Base-by-base conservation (phyloP, 2,329 filamentous ascomycete species). In the Phyllosticta paracitricarpa region DNA sequence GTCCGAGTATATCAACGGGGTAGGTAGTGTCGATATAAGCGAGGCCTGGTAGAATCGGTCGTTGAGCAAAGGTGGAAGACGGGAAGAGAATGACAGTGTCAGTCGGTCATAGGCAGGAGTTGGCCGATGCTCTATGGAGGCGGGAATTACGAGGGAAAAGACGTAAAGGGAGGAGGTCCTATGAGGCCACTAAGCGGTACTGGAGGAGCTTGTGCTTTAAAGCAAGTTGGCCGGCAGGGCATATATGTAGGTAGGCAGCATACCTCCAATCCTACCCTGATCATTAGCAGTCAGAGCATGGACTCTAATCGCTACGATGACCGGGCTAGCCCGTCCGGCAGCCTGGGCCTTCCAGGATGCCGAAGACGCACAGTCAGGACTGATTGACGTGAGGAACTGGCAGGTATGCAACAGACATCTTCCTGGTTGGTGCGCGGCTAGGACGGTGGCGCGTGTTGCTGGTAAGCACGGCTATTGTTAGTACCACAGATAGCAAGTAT, bases 301-400 rank as follows among this genome's bases (percentile, higher is more conserved):
- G 51, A 26, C 56, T 62, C 51, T 55, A 35, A 53, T 17, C 56
- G 57, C 55, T 58, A 56, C 56, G 56, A 62, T 58, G 51, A 62
- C 68, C 70, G 67, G 68, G 68, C 69, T 71, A 72, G 60, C 40
- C 56, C 56, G 56, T 56, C 70, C 67, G 69, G 66, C 66, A 67
- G 62, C 69, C 69, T 71, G 67, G 69, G 70, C 68, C 62, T 57
- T 63, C 54, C 61, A 63, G 61, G 60, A 64, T 70, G 68, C 72
- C 70, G 71, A 70, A 70, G 68, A 72, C 69, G 71, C 73, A 72
- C 70, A 73, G 68, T 69, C 72, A 68, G 67, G 71, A 67, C 69
- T 70, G 70, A 69, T 74, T 74, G 72, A 73, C 72, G 69, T 74
- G 71, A 74, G 70, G 66, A 68, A 58, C 51, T 48, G 52, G 56